A percentile compares a stretch with the other conserved stretches of the same genome.
Conservation (phyloP, 2,329 filamentous ascomycete genomes). For the Corniculantispora saksenae region DNA sequence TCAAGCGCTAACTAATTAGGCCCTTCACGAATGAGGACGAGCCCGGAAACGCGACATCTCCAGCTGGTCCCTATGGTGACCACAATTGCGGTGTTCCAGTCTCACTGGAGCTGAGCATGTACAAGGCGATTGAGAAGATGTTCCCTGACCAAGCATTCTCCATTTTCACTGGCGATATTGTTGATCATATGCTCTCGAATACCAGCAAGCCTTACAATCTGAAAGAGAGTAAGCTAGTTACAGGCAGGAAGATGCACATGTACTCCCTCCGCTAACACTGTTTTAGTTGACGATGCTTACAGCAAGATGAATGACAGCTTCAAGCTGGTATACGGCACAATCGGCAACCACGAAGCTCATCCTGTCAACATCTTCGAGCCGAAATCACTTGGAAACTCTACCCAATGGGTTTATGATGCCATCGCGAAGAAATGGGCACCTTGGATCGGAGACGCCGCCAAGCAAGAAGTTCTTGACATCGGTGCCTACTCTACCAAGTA, state of each 20-base stretch:
- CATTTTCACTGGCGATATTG: constrained; percentile 61
- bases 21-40: constrained; percentile 48
- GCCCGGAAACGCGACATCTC: constrained; percentile 47
- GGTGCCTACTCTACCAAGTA: constrained; percentile 54
- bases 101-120: constrained; percentile 56
- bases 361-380: constrained; percentile 54
- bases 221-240: constrained; percentile 29
- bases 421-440: constrained; percentile 47
- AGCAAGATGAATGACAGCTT: constrained; percentile 44
- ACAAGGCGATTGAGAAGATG: constrained; percentile 49
- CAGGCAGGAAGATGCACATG: neutral
- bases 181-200: constrained; percentile 54
- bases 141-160: constrained; percentile 51
- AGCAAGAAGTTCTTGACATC: constrained; percentile 38
- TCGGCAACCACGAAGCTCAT: constrained; percentile 59
- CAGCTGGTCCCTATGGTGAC: constrained; percentile 55
- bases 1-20: constrained; percentile 26
- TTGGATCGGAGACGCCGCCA: constrained; percentile 44
- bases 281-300: constrained; percentile 48
- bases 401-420: constrained; percentile 55
- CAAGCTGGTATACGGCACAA: constrained; percentile 51
- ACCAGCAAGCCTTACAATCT: constrained; percentile 39
- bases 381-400: constrained; percentile 38
- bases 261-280: constrained; percentile 22
- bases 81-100: constrained; percentile 54